These are phyloP conservation scores for Ustilago trichophora DNA, from an alignment of 1,284 basidiomycete species.

Conservation along the genomic window DNA sequence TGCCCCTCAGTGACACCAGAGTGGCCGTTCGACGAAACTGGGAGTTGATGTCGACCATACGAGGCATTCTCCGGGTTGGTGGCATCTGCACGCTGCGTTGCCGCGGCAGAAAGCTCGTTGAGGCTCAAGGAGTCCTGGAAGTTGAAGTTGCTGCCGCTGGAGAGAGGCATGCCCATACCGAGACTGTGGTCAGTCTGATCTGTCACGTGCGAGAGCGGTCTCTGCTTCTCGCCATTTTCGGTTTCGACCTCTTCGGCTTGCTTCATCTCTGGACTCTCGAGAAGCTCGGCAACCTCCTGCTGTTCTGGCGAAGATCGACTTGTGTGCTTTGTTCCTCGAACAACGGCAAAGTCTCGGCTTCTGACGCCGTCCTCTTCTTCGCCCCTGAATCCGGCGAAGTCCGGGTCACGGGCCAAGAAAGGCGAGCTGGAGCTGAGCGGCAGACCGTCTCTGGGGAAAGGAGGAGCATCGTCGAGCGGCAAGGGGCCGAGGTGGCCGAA, in stretches of 20 bases:
- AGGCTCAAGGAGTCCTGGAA: conserved; percentile 16
- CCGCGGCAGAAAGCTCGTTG: conserved; percentile 15
- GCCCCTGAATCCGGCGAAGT: conserved; percentile 7
- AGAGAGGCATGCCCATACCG: conserved; percentile 17
- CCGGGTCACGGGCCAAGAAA: conserved; percentile 10
- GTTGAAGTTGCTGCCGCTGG: conserved; percentile 17
- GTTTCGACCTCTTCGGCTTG: not conserved
- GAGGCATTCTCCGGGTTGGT: not conserved
- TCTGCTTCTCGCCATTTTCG: not conserved
- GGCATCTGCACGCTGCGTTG: conserved; percentile 4
- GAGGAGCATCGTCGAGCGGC: conserved; percentile 12
- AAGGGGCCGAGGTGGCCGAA: conserved; percentile 33
- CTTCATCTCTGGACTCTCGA: conserved; percentile 6
- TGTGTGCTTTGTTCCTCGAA: not conserved
- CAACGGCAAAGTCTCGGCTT: conserved; percentile 16
- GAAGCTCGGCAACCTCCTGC: conserved; percentile 10
- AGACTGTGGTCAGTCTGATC: conserved; percentile 24
- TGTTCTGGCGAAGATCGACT: not conserved
- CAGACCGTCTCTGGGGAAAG: conserved; percentile 14
- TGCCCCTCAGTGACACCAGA: conserved; percentile 8
- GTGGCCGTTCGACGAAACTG: conserved; percentile 5
- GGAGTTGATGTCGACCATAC: not conserved
- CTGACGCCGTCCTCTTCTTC: not conserved
- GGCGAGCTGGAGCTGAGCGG: conserved; percentile 28
- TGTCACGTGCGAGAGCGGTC: conserved; percentile 19